Base-by-base conservation (phyloP, 2,329 filamentous ascomycete species). In the Fusarium luffae region DNA sequence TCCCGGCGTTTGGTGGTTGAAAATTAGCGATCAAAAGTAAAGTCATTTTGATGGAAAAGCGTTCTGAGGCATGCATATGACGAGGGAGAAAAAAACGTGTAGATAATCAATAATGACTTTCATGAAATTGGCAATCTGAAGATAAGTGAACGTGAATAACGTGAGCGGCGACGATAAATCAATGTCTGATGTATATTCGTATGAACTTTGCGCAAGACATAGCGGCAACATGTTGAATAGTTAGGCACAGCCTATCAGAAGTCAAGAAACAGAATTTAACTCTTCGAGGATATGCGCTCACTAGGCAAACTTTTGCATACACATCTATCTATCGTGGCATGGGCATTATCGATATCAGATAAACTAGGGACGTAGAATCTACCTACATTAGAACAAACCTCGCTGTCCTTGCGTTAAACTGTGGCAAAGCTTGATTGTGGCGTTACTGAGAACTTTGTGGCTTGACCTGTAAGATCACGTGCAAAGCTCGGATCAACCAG, bases 1-100 rank as follows among this genome's bases (percentile, higher is more conserved):
- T 75, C 72, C 69, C 48, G 59, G 73, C 70, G 73, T 50, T 67
- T 19, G 74, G 63, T 54, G 67, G 69, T 73, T 62, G 63, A 56
- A 66, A 69, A 66, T 75, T 74, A 72, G 72, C 72, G 73, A 37
- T 42, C 66, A 71, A 74, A 75, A 75, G 72, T 59, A 69, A 75
- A 71, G 74, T 72, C 68, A 66, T 69, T 72, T 69, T 74, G 72
- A 67, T 72, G 68, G 58, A 61, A 59, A 70, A 70, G 71, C 66
- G 63, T 67, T 66, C 64, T 74, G 52, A 61, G 62, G 67, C 62
- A 74, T 61, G 49, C 58, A 64, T 28, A 74, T 70, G 69, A 63
- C 59, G 52, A 71, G 62, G 63, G 54, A 52, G 30, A 68, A 68
- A 72, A 72, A 68, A 70, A 69, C 49, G 41, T 62, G 54, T 49